These are phyloP conservation scores for Microsporum ferrugineum DNA, from an alignment of 2,329 filamentous ascomycete species.

Conservation along the genomic window DNA sequence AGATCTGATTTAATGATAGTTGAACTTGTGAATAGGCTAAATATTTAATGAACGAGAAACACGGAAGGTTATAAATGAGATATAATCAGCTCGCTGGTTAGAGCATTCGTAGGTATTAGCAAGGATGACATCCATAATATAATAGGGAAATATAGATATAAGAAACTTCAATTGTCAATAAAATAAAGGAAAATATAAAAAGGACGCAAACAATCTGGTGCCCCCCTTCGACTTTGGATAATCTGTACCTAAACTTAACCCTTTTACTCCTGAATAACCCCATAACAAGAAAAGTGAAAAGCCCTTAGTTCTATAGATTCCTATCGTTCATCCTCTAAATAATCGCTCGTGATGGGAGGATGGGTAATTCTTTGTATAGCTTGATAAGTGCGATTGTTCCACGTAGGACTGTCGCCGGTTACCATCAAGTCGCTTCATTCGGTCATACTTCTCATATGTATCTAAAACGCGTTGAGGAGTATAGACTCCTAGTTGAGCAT, in stretches of 20 bases:
- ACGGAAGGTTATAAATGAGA: too few relatives aligned
- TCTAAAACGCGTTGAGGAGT: conserved; percentile 3
- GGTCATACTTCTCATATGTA: conserved; percentile 8
- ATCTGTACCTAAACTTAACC: not conserved
- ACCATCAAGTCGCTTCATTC: conserved; percentile 7
- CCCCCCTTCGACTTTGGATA: too few relatives aligned
- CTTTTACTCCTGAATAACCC: not conserved
- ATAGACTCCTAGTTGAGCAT: not conserved
- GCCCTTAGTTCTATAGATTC: not conserved
- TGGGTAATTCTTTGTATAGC: not conserved
- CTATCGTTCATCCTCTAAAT: not conserved
- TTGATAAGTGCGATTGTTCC: not conserved
- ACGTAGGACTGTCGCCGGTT: conserved; percentile 2
- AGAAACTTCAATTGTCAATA: not conserved
- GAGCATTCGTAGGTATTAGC: too few relatives aligned
- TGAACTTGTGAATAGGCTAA: too few relatives aligned
- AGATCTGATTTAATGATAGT: not conserved
- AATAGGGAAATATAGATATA: too few relatives aligned
- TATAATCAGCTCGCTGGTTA: too few relatives aligned
- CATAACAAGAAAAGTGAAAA: not conserved
- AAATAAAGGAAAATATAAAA: not conserved
- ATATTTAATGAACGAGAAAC: too few relatives aligned
- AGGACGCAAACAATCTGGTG: not conserved
- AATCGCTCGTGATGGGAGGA: not conserved
- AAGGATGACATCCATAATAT: too few relatives aligned